Conservation (phyloP, 805 yeast genomes). For the Wickerhamomyces ciferrii region DNA sequence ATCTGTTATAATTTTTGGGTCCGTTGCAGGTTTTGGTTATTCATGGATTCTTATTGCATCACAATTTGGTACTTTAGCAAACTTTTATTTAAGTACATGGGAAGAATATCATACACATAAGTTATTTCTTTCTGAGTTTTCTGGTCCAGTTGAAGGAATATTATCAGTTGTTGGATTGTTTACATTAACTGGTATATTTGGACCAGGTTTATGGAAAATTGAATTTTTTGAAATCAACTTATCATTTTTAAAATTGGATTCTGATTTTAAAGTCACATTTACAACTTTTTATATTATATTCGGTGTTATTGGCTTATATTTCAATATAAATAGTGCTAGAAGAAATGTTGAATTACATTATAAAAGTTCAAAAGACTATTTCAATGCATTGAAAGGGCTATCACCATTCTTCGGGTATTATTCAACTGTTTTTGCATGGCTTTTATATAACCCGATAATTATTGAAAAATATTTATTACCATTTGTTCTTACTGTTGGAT, state of each 20-base stretch:
- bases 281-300: constrained; percentile 40
- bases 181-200: constrained; percentile 58
- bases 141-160: constrained; percentile 96
- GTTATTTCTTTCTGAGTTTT: constrained; percentile 67
- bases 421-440: constrained; percentile 23
- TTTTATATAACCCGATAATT: constrained; percentile 50
- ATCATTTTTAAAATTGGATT: constrained; percentile 7
- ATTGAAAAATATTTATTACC: constrained; percentile 39
- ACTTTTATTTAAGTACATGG: constrained; percentile 91
- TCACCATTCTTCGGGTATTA: constrained; percentile 52
- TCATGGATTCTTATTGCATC: constrained; percentile 54
- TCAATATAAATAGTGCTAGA: constrained; percentile 66
- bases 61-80: constrained; percentile 70
- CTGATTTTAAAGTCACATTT: constrained; percentile 28
- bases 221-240: constrained; percentile 32
- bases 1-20: constrained; percentile 66
- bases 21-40: constrained; percentile 75
- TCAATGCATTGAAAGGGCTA: constrained; percentile 46
- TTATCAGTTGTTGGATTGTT: constrained; percentile 53
- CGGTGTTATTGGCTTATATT: constrained; percentile 50
- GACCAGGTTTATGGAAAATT: constrained; percentile 63
- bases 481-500: constrained; percentile 63
- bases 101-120: constrained; percentile 91
- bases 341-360: constrained; percentile 50
- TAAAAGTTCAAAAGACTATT: constrained; percentile 20